Percentiles rank a stretch among this genome's conserved stretches.
Conservation (phyloP, 1,139 yeast genomes). For the Diutina neorugosa region DNA sequence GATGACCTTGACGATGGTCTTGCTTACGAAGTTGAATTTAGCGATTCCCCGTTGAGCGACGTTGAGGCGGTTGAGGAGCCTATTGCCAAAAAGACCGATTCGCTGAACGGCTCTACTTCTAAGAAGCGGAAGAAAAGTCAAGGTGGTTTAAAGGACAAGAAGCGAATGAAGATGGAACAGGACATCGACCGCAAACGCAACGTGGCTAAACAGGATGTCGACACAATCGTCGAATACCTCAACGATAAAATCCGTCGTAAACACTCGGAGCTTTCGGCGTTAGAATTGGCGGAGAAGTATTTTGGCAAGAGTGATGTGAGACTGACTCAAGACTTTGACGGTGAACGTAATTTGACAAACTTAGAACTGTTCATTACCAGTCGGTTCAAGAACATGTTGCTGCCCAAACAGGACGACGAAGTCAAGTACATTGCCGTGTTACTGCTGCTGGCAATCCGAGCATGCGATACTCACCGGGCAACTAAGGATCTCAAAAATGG, state of each 20-base stretch:
- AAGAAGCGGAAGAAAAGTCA: conserved; percentile 19
- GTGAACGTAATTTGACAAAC: conserved; percentile 35
- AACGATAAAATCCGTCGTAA: conserved; percentile 38
- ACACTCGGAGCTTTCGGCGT: conserved; percentile 44
- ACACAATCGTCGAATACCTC: conserved; percentile 47
- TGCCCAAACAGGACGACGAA: conserved; percentile 11
- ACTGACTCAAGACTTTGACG: conserved; percentile 36
- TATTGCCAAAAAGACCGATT: not conserved
- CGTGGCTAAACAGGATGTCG: conserved; percentile 35
- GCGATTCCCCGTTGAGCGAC: conserved; percentile 10
- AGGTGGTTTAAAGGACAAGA: conserved; percentile 35
- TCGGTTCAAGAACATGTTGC: conserved; percentile 34
- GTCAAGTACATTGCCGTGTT: conserved; percentile 40
- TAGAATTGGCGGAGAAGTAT: conserved; percentile 50
- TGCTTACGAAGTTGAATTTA: conserved; percentile 36
- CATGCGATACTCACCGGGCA: conserved; percentile 60
- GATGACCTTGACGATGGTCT: conserved; percentile 67
- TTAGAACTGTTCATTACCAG: conserved; percentile 30
- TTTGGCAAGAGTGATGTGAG: conserved; percentile 36
- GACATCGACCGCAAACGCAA: conserved; percentile 39
- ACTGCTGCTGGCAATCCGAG: conserved; percentile 60
- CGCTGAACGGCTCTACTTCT: conserved; percentile 6
- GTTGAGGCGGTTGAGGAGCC: conserved; percentile 8
- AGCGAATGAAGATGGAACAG: conserved; percentile 46
- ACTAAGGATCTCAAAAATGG: conserved; percentile 42